phyloP scores from a whole-genome alignment of 2,329 filamentous ascomycete genomes.

The Chlorencoelia australis region DNA sequence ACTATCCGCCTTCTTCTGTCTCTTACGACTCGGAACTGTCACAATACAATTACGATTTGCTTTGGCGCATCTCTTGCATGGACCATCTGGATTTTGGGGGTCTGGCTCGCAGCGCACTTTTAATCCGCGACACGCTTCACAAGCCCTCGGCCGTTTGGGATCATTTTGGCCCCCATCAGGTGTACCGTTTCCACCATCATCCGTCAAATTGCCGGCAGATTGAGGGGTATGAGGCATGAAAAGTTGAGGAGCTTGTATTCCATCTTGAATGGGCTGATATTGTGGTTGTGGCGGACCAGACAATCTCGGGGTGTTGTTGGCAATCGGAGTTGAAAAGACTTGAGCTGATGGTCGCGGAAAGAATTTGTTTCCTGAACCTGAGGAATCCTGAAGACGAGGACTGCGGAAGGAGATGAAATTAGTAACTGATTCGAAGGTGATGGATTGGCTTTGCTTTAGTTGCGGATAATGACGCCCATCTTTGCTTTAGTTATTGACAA shows the following conservation, averaged over 20 bases:
- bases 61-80: constrained; percentile 32
- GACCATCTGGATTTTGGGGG: constrained; percentile 25
- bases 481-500: no score
- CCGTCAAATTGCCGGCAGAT: constrained; percentile 10
- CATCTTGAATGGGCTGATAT: constrained; percentile 8
- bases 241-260: constrained; percentile 4
- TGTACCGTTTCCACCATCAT: constrained; percentile 11
- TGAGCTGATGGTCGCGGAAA: no score
- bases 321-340: constrained; percentile 5
- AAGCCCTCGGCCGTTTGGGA: constrained; percentile 30
- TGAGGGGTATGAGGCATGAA: constrained; percentile 21
- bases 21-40: constrained; percentile 32
- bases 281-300: constrained; percentile 3
- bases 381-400: no score
- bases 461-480: no score
- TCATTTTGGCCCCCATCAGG: constrained; percentile 18
- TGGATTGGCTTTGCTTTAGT: no score
- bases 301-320: constrained; percentile 3
- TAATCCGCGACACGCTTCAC: constrained; percentile 32
- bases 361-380: no score
- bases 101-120: constrained; percentile 34
- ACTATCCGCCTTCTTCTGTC: constrained; percentile 35
- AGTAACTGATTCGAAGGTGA: no score
- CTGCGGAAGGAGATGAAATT: no score
- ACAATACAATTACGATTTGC: constrained; percentile 31